Evolutionary conservation across 2,329 filamentous ascomycete genomes (phyloP).

Genomic region (Cordyceps javanica): DNA sequence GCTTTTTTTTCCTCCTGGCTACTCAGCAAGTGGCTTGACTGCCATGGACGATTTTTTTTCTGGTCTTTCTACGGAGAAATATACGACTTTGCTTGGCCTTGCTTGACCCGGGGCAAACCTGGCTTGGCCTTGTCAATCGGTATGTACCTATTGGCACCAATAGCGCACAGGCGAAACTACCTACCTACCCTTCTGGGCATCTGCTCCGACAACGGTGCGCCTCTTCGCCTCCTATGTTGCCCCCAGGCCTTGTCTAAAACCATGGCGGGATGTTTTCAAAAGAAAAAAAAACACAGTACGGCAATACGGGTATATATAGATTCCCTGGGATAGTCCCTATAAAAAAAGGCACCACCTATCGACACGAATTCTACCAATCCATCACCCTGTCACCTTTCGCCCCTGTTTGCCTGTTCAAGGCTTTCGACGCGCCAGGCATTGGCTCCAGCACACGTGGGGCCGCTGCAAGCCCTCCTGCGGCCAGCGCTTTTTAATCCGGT

Average conservation of each 20-base stretch:
- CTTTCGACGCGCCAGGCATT: background rate
- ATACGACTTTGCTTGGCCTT: too few species aligned
- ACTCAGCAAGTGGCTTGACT: background rate
- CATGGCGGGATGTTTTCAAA: too few species aligned
- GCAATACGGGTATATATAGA: too few species aligned
- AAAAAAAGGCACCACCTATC: background rate
- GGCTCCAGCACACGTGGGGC: background rate
- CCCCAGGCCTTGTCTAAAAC: too few species aligned
- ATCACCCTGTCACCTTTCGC: background rate
- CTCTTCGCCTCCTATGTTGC: background rate
- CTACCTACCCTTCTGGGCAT: background rate
- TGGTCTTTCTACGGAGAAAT: background rate
- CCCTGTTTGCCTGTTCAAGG: background rate
- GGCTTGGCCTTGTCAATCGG: background rate
- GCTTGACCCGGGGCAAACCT: too few species aligned
- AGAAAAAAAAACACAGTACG: too few species aligned
- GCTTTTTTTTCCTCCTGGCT: background rate
- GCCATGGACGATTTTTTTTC: too few species aligned
- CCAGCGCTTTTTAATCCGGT: background rate
- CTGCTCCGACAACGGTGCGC: background rate
- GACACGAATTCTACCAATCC: too few species aligned
- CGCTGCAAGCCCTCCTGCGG: constrained; percentile 2
- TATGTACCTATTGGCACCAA: too few species aligned
- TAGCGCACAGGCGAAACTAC: background rate
- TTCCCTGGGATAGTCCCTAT: too few species aligned